Percentiles rank a stretch among this genome's conserved stretches.
These are phyloP conservation scores for Fraxinus baroniana DNA, from an alignment of 305 asterid genomes.

Conservation along the genomic window DNA sequence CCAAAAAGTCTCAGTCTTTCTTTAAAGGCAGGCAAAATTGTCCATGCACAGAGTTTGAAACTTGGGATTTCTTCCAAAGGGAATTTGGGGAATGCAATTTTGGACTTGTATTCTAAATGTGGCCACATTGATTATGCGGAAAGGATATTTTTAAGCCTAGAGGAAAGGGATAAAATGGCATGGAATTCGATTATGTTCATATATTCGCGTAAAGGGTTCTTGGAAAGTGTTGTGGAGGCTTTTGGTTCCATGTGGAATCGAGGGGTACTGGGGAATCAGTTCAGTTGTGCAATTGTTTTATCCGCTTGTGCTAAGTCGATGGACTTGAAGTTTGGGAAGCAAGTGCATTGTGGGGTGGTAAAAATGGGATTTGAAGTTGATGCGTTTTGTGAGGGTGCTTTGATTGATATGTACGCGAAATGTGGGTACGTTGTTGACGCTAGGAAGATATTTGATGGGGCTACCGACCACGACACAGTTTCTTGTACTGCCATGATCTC, in stretches of 20 bases:
- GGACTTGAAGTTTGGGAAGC: slow-evolving; percentile 52
- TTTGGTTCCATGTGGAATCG: slow-evolving; percentile 56
- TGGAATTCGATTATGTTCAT: slow-evolving; percentile 80
- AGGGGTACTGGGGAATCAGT: slow-evolving; percentile 65
- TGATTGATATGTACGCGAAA: slow-evolving; percentile 83
- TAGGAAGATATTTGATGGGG: slow-evolving; percentile 59
- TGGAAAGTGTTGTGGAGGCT: slow-evolving; percentile 40
- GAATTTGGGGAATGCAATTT: slow-evolving; percentile 55
- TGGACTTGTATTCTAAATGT: slow-evolving; percentile 81
- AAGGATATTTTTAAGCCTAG: slow-evolving; percentile 47
- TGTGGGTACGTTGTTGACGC: slow-evolving; percentile 56
- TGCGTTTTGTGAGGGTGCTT: slow-evolving; percentile 67
- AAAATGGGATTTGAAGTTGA: slow-evolving; percentile 54
- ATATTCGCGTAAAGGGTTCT: slow-evolving; percentile 57
- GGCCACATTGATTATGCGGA: slow-evolving; percentile 56
- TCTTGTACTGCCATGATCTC: slow-evolving; percentile 83
- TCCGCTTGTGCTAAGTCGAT: slow-evolving; percentile 68
- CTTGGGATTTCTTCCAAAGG: slow-evolving; percentile 51
- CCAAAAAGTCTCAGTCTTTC: slow-evolving; percentile 45
- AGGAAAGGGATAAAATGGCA: slow-evolving; percentile 52
- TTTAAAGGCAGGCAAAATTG: slow-evolving; percentile 36
- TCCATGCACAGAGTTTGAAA: slow-evolving; percentile 57
- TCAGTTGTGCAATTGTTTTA: slow-evolving; percentile 66
- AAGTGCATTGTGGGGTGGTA: slow-evolving; percentile 53
- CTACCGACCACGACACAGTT: slow-evolving; percentile 50